Percentiles rank a stretch among this genome's conserved stretches.
phyloP scores from a whole-genome alignment of 345 rosid species.

The Garcia nutans region DNA sequence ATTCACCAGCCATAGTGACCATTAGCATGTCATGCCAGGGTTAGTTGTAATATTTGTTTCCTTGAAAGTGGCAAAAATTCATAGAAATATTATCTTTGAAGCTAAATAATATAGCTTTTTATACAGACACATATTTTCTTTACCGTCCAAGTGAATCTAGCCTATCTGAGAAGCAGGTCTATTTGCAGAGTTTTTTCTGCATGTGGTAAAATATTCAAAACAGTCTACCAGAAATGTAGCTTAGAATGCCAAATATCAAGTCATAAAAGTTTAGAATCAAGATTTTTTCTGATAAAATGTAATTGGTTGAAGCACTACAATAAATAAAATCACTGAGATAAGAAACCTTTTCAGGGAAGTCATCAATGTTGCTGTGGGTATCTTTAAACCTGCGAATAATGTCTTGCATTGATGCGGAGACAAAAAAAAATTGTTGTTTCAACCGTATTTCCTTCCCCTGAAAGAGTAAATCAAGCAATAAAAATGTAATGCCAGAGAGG shows the following conservation, averaged over 20 bases:
- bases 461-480: conserved; percentile 19
- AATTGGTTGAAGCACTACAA: neutral
- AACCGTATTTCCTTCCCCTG: conserved; percentile 54
- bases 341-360: conserved; percentile 43
- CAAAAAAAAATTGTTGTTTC: conserved; percentile 53
- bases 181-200: neutral
- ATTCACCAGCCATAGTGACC: conserved; percentile 1
- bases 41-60: neutral
- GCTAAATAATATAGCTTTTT: neutral
- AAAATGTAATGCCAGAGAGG: neutral
- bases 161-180: neutral
- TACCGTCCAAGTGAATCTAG: neutral
- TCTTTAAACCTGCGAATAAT: conserved; percentile 51
- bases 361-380: conserved; percentile 37
- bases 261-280: neutral
- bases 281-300: neutral
- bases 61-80: neutral
- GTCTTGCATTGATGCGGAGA: conserved; percentile 50
- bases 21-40: neutral
- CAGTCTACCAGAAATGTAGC: neutral
- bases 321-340: neutral
- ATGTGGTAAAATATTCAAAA: neutral
- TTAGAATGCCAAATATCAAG: neutral
- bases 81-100: neutral
- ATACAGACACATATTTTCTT: neutral